Conservation (phyloP, 257 asterid species). For the Solanum rostratum region DNA sequence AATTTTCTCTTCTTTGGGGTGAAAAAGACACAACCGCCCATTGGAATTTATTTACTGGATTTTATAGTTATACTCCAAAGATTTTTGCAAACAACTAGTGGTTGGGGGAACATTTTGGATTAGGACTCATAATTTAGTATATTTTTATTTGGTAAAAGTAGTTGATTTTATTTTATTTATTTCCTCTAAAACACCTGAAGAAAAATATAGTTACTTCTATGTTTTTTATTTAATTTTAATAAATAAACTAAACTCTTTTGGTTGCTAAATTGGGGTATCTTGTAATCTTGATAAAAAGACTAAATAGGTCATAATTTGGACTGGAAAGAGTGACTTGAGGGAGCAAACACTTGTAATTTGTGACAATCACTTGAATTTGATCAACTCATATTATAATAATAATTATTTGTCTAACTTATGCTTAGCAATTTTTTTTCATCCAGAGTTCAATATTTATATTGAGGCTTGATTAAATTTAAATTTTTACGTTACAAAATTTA, state of each 20-base stretch:
- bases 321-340: not conserved
- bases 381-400: not conserved
- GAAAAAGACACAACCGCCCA: not conserved
- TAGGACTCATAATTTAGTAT: not conserved
- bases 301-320: not conserved
- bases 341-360: not conserved
- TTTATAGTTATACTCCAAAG: not conserved
- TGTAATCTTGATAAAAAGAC: not conserved
- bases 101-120: not conserved
- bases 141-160: not conserved
- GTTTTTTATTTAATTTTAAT: not conserved
- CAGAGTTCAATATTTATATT: accelerated
- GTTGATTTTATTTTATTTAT: not conserved
- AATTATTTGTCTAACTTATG: not conserved
- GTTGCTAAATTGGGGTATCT: not conserved
- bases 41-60: not conserved
- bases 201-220: not conserved
- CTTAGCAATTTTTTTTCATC: not conserved
- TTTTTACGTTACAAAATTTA: accelerated
- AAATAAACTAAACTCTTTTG: not conserved
- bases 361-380: not conserved
- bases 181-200: not conserved
- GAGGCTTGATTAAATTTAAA: not conserved
- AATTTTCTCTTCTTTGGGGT: not conserved
- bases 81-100: not conserved